phyloP scores from a whole-genome alignment of 352 stramenopile species.

The Peronospora destructor region DNA sequence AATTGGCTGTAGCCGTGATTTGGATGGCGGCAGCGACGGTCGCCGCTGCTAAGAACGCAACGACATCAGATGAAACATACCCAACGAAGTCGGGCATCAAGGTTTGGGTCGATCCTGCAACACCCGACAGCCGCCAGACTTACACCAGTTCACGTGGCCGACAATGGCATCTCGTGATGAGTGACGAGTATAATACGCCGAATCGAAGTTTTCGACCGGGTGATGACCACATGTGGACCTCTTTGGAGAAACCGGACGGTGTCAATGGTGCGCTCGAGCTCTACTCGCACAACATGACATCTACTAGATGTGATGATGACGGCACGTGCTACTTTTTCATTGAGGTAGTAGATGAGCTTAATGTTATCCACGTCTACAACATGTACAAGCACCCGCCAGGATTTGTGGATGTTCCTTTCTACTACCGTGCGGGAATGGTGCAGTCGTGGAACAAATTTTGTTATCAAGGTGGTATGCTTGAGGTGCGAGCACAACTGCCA shows the following conservation, averaged over 20 bases:
- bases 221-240: slow-evolving; percentile 88
- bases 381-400: slow-evolving; percentile 32
- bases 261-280: slow-evolving; percentile 85
- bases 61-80: slow-evolving; percentile 1
- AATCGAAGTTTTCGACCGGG: slow-evolving; percentile 76
- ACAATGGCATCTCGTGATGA: slow-evolving; percentile 57
- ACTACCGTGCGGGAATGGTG: slow-evolving; percentile 72
- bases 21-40: no score
- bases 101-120: slow-evolving; percentile 35
- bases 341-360: slow-evolving; percentile 27
- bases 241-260: slow-evolving; percentile 40
- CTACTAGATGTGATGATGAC: slow-evolving; percentile 38
- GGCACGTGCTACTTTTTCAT: slow-evolving; percentile 42
- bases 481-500: slow-evolving; percentile 83
- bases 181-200: slow-evolving; percentile 54
- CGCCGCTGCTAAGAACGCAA: no score
- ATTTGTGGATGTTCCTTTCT: slow-evolving; percentile 27
- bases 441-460: slow-evolving; percentile 93
- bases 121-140: slow-evolving; percentile 20
- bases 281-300: slow-evolving; percentile 83
- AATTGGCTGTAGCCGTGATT: no score
- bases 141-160: slow-evolving; percentile 45
- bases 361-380: slow-evolving; percentile 56
- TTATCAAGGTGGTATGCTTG: slow-evolving; percentile 88
- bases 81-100: slow-evolving; percentile 32